Base-by-base conservation (phyloP, 2,329 filamentous ascomycete genomes). In the Fusarium sp. region DNA sequence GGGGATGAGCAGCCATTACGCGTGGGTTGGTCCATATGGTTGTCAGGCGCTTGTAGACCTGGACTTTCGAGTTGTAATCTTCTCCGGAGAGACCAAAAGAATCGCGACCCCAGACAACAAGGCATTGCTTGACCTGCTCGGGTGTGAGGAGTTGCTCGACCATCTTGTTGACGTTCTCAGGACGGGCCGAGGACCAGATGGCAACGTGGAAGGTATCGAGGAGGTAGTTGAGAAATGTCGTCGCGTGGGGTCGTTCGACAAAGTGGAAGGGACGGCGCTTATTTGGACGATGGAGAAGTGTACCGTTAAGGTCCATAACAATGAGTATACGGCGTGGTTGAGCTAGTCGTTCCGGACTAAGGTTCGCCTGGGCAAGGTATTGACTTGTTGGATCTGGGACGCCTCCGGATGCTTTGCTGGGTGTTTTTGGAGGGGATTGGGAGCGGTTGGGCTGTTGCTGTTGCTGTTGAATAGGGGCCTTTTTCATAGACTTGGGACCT, bases 271-370 rank as follows among this genome's bases (percentile, higher is more conserved):
- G 79, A 2, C 74, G 75, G 26, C 76, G 76, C 45, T 82, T 82
- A 52, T 82, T 83, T 10, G 89, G 90, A 7, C 96, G 91, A 79
- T 87, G 85, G 35, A 98, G 86, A 2, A 99, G 84, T 0, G 95
- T 97, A 65, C 96, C 96, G 78, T 98, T 99, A 37, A 99, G 87
- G 79, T 99, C 96, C 65, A 98, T 87, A 46, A 98, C 87, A 50
- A 99, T 83, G 22, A 99, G 88, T 33, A 97, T 85, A 17, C 86
- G 86, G 40, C 87, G 87, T 2, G 89, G 86, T 1, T 77, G 50
- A 0, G 78, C 39, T 5, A 86, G 78, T 17, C 69, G 68, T 28
- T 76, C 72, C 1, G 87, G 83, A 1, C 80, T 71, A 15, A 80
- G 70, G 6, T 79, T 75, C 3, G 91, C 83, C 52, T 84, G 83